Evolutionary conservation across 2,329 filamentous ascomycete species (phyloP).

Genomic region (Diaporthe australafricana): DNA sequence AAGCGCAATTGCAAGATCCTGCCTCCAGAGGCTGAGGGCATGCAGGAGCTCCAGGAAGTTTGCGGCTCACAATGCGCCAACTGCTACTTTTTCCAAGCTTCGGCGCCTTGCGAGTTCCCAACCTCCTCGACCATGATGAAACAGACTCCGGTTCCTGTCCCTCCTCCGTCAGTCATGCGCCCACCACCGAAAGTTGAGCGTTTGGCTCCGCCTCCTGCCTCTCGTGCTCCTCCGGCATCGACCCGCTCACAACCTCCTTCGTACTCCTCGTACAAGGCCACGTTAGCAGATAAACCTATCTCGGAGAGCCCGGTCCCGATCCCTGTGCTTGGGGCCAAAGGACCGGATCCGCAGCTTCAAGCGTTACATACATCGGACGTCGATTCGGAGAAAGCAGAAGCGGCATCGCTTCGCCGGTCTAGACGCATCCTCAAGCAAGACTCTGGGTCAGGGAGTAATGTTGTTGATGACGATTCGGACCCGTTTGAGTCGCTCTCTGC

Average conservation of each 20-base stretch:
- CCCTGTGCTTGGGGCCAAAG: neutral
- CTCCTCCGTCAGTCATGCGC: neutral
- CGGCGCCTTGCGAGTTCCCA: neutral
- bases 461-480: neutral
- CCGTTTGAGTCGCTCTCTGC: neutral
- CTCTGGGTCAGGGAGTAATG: neutral
- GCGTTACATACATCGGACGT: neutral
- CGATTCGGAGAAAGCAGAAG: neutral
- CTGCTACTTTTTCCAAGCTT: constrained; percentile 6
- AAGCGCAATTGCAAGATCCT: constrained; percentile 22
- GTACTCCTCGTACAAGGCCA: neutral
- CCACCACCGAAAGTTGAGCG: neutral
- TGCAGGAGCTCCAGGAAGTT: constrained; percentile 28
- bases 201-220: neutral
- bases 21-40: constrained; percentile 15
- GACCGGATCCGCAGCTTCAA: neutral
- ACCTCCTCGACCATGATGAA: neutral
- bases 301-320: constrained; percentile 20
- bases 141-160: constrained; percentile 7
- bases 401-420: neutral
- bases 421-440: neutral
- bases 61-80: neutral
- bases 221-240: no score
- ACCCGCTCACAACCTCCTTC: neutral
- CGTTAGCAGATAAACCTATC: neutral